These are phyloP conservation scores for Candida buenavistaensis DNA, from an alignment of 1,139 yeast genomes.

Conservation along the genomic window DNA sequence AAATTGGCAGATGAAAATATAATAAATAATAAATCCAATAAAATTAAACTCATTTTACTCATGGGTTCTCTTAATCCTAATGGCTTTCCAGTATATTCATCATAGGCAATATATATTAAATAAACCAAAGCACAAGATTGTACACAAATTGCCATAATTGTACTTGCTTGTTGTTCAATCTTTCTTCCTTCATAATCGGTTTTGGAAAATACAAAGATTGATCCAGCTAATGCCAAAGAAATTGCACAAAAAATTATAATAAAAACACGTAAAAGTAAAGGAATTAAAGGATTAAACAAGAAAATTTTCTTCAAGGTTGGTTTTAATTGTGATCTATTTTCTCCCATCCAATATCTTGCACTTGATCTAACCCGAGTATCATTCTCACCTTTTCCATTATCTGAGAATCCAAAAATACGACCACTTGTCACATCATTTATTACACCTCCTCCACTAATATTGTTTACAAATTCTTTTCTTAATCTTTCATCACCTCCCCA, in stretches of 20 bases:
- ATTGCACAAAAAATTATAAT: constrained; percentile 61
- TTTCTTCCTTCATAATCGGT: constrained; percentile 34
- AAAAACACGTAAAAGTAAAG: constrained; percentile 69
- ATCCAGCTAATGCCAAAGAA: constrained; percentile 69
- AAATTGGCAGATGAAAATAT: constrained; percentile 92
- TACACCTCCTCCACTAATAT: constrained; percentile 5
- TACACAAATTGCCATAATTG: constrained; percentile 88
- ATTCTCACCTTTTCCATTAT: constrained; percentile 15
- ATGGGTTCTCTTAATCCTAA: constrained; percentile 82
- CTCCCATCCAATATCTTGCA: constrained; percentile 71
- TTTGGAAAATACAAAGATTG: constrained; percentile 55
- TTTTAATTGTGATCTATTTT: constrained; percentile 62
- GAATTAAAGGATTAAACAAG: constrained; percentile 77
- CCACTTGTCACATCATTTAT: constrained; percentile 7
- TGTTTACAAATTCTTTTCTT: constrained; percentile 20
- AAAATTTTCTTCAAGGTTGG: constrained; percentile 62
- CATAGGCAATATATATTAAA: constrained; percentile 78
- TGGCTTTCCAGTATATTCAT: constrained; percentile 91
- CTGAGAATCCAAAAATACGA: constrained; percentile 8
- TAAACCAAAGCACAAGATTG: constrained; percentile 79
- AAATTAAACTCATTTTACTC: constrained; percentile 72
- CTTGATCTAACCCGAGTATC: constrained; percentile 45
- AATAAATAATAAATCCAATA: constrained; percentile 82
- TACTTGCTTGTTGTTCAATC: constrained; percentile 81
- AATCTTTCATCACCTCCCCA: constrained; percentile 77